Conservation (phyloP, 345 rosid species). For the Populus simonii region DNA sequence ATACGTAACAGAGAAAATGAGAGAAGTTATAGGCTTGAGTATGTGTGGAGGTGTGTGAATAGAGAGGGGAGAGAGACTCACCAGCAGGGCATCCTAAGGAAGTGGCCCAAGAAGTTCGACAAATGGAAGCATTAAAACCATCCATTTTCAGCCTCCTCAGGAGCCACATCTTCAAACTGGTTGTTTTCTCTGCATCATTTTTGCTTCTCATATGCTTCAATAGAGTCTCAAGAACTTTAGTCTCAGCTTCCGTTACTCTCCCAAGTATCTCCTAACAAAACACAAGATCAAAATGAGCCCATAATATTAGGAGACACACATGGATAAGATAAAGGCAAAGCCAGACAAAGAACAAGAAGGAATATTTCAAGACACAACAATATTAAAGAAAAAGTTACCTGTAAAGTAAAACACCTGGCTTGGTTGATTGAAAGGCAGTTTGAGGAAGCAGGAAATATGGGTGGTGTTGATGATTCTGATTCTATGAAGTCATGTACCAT, state of each 20-base stretch:
- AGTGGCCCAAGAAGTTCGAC: constrained; percentile 46
- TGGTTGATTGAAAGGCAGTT: constrained; percentile 16
- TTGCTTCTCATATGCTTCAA: constrained; percentile 36
- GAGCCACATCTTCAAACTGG: constrained; percentile 36
- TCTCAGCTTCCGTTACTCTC: constrained; percentile 31
- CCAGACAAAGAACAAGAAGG: not conserved
- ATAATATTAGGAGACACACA: not conserved
- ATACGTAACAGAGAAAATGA: not conserved
- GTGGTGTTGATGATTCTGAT: constrained; percentile 34
- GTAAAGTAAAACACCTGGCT: constrained; percentile 22
- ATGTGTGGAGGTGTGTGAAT: not conserved
- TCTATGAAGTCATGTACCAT: constrained; percentile 63
- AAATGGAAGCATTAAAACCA: constrained; percentile 47
- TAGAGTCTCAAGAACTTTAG: constrained; percentile 28
- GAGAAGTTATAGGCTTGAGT: not conserved
- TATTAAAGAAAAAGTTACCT: constrained; percentile 23
- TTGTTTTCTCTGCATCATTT: constrained; percentile 20
- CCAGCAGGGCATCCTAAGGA: constrained; percentile 53
- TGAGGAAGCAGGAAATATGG: constrained; percentile 19
- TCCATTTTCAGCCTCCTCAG: constrained; percentile 39
- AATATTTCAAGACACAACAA: not conserved
- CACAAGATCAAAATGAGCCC: not conserved
- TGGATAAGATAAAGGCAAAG: not conserved
- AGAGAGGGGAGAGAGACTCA: constrained; percentile 8
- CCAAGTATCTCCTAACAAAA: constrained; percentile 38